A percentile compares a stretch with the other conserved stretches of the same genome.
These are phyloP conservation scores for Salix exigua DNA, from an alignment of 345 rosid genomes.

Conservation along the genomic window DNA sequence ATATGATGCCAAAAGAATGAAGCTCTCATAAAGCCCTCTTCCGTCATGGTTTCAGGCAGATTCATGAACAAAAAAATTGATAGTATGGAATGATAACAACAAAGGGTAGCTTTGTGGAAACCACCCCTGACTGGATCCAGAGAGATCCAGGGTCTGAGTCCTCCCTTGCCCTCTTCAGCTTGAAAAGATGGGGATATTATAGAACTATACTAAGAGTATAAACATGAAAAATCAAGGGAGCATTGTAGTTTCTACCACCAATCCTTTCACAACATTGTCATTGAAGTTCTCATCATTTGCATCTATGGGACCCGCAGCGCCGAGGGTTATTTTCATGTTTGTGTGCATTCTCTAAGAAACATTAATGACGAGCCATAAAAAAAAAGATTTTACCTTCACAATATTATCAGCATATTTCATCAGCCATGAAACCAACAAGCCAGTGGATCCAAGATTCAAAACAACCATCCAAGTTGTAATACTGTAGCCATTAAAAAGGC, in stretches of 20 bases:
- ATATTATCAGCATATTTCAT: conserved; percentile 94
- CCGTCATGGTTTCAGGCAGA: not conserved
- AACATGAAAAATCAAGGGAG: not conserved
- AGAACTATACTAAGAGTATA: not conserved
- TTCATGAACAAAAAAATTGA: not conserved
- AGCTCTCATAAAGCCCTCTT: not conserved
- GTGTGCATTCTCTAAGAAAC: not conserved
- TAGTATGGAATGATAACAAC: not conserved
- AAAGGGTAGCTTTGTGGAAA: not conserved
- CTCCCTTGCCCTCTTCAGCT: not conserved
- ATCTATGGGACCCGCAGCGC: not conserved
- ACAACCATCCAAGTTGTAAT: conserved; percentile 81
- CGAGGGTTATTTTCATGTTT: not conserved
- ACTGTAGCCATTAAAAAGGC: conserved; percentile 71
- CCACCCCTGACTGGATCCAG: not conserved
- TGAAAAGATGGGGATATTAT: not conserved
- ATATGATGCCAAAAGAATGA: too few species aligned
- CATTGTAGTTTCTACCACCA: not conserved
- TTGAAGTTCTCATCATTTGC: not conserved
- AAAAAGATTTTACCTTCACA: conserved; percentile 57
- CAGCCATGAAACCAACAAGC: conserved; percentile 81
- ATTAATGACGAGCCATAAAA: not conserved
- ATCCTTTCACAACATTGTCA: not conserved
- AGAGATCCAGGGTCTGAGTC: not conserved
- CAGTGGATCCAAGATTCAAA: conserved; percentile 76